A percentile compares a stretch with the other conserved stretches of the same genome.
Conservation (phyloP, 1,139 yeast genomes). For the Entelexis paramagnoliae region DNA sequence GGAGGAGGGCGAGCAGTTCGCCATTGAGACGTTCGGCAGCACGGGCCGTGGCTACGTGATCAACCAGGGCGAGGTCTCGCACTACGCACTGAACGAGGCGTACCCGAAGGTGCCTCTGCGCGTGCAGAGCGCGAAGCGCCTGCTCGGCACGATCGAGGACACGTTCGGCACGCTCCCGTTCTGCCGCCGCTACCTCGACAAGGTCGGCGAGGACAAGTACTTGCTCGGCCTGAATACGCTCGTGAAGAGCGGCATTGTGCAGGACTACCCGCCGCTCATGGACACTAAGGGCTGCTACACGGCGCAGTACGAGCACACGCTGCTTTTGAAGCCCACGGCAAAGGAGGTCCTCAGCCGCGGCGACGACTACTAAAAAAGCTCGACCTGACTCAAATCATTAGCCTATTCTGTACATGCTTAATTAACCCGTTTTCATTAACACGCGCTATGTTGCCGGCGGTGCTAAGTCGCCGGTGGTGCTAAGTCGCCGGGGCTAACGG, state of each 20-base stretch:
- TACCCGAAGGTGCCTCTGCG: slow-evolving; percentile 39
- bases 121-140: slow-evolving; percentile 54
- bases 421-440: too few relatives aligned
- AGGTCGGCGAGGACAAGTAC: slow-evolving; percentile 85
- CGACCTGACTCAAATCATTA: too few relatives aligned
- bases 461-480: too few relatives aligned
- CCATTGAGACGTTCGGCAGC: slow-evolving; percentile 95
- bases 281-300: slow-evolving; percentile 82
- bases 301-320: slow-evolving; percentile 93
- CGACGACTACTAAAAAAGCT: slow-evolving; percentile 70
- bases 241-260: slow-evolving; percentile 76
- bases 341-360: slow-evolving; percentile 95
- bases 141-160: slow-evolving; percentile 58
- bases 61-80: slow-evolving; percentile 86
- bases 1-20: slow-evolving; percentile 98
- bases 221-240: slow-evolving; percentile 77
- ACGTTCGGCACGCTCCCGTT: slow-evolving; percentile 92
- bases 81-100: slow-evolving; percentile 60
- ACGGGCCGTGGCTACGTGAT: slow-evolving; percentile 90
- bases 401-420: too few relatives aligned
- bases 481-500: neutral
- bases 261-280: slow-evolving; percentile 93
- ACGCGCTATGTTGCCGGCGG: too few relatives aligned
- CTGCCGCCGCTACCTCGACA: slow-evolving; percentile 89
- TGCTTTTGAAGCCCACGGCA: slow-evolving; percentile 76